Evolutionary conservation across 768 basidiomycete species (phyloP), one percentile per base, ranked within the genome.

Genomic region (Lactarius hatsudake): DNA sequence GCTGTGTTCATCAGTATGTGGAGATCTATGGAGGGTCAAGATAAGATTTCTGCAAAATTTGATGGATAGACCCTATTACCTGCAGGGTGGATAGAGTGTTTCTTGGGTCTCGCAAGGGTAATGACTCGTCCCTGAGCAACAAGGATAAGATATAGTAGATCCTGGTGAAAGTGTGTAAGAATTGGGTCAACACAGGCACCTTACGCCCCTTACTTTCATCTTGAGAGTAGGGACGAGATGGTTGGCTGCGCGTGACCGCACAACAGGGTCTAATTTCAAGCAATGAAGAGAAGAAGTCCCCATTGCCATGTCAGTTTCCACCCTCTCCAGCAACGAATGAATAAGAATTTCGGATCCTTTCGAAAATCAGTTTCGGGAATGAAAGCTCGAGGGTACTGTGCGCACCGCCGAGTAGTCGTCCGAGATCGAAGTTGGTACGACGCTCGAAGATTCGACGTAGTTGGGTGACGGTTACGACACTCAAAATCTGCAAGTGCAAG

Each of bases 81-180:
- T 54, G 92, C 87, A 23, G 95, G 95, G 75, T 99, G 95, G 72
- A 99, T 94, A 0, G 94, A 95, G 73, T 98, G 96, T 73, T 92
- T 96, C 74, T 84, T 88, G 0, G 96, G 96, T 66, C 96, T 81
- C 10, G 96, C 87, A 9, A 99, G 82, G 2, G 94, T 95, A 30
- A 98, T 83, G 0, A 96, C 88, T 32, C 85, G 86, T 30, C 86
- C 88, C 58, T 84, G 82, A 0, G 90, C 89, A 30, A 96, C 79
- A n/a, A 99, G 81, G 26, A 98, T 83, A 26, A 96, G 86, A 74
- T 99, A 99, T 2, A 99, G 83, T 54, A 96, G 85, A 73, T 97
- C 94, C 92, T 96, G 28, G 69, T 23, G 48, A 72, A 64, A 9
- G 57, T 17, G 15, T 13, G 17, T 51, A 28, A 54, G 20, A 9